Evolutionary conservation across 140 eudicot genomes (phyloP).

Genomic region (Artemisia princeps): DNA sequence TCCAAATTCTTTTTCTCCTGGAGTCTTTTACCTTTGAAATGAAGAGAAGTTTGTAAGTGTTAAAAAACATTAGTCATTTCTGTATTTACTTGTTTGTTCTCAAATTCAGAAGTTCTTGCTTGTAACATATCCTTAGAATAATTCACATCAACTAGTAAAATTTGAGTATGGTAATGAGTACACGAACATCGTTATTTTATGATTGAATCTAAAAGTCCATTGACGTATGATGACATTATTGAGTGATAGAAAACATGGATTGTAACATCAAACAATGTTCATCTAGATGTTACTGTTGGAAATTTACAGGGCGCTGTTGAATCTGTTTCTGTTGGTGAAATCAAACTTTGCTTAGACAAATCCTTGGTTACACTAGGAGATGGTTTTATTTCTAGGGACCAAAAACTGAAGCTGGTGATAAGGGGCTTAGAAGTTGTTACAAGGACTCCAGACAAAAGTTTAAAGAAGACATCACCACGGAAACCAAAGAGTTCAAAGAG

Average conservation of each 20-base stretch:
- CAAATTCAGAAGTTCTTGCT: constrained; percentile 4
- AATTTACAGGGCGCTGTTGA: constrained; percentile 75
- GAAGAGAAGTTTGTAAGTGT: not conserved
- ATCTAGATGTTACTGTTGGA: constrained; percentile 25
- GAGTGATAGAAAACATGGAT: constrained; percentile 10
- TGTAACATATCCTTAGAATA: not conserved
- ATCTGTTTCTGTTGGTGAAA: constrained; percentile 76
- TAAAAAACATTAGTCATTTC: not conserved
- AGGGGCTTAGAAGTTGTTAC: constrained; percentile 65
- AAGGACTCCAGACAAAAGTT: constrained; percentile 47
- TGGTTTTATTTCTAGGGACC: constrained; percentile 72
- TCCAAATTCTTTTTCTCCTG: not conserved
- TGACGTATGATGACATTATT: constrained; percentile 14
- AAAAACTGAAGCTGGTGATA: constrained; percentile 57
- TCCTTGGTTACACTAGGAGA: constrained; percentile 64
- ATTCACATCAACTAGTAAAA: not conserved
- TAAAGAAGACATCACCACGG: constrained; percentile 33
- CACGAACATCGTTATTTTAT: not conserved
- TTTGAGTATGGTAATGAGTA: not conserved
- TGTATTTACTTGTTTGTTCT: constrained; percentile 6
- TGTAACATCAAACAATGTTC: constrained; percentile 15
- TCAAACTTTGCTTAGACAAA: constrained; percentile 72
- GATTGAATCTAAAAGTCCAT: not conserved
- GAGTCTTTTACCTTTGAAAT: constrained; percentile 7
- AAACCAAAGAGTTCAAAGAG: constrained; percentile 46